phyloP scores from a whole-genome alignment of 306 rosid genomes.

The Castanopsis chinensis region DNA sequence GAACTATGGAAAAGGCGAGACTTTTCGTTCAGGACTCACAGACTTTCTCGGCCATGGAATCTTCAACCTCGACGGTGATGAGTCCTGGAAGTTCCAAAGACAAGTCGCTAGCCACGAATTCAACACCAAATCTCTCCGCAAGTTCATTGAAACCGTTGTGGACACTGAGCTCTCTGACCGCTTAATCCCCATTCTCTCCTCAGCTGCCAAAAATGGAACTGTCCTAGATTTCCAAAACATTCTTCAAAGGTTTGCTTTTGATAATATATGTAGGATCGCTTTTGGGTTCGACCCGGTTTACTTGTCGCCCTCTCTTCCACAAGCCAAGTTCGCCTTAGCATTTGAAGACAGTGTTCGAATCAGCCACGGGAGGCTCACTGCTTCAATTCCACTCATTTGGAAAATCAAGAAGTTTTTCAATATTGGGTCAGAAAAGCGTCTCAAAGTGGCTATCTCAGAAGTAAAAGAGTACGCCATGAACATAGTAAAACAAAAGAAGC shows the following conservation, averaged over 20 bases:
- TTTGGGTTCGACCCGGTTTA: constrained; percentile 68
- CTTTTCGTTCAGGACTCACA: neutral
- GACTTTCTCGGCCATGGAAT: constrained; percentile 74
- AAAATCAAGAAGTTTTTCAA: constrained; percentile 28
- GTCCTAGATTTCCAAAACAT: constrained; percentile 54
- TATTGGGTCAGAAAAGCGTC: constrained; percentile 44
- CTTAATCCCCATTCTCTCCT: constrained; percentile 46
- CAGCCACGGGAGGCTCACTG: constrained; percentile 31
- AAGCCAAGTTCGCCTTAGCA: constrained; percentile 47
- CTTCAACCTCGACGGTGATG: constrained; percentile 50
- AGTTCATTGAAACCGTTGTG: constrained; percentile 60
- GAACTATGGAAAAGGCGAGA: constrained; percentile 45
- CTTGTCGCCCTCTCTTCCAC: constrained; percentile 47
- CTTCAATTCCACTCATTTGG: constrained; percentile 34
- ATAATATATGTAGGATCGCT: constrained; percentile 62
- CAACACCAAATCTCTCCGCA: constrained; percentile 46
- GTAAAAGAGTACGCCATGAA: constrained; percentile 45
- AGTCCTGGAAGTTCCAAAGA: constrained; percentile 60
- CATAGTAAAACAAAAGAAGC: constrained; percentile 43
- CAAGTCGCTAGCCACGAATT: constrained; percentile 56
- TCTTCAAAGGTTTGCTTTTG: constrained; percentile 71
- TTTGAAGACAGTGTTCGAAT: constrained; percentile 43
- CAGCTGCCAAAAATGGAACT: neutral
- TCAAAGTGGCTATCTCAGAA: constrained; percentile 20
- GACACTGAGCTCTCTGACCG: constrained; percentile 52